Percentiles rank a stretch among this genome's conserved stretches.
These are phyloP conservation scores for Penicillium fimorum DNA, from an alignment of 495 filamentous ascomycete genomes.

Conservation along the genomic window DNA sequence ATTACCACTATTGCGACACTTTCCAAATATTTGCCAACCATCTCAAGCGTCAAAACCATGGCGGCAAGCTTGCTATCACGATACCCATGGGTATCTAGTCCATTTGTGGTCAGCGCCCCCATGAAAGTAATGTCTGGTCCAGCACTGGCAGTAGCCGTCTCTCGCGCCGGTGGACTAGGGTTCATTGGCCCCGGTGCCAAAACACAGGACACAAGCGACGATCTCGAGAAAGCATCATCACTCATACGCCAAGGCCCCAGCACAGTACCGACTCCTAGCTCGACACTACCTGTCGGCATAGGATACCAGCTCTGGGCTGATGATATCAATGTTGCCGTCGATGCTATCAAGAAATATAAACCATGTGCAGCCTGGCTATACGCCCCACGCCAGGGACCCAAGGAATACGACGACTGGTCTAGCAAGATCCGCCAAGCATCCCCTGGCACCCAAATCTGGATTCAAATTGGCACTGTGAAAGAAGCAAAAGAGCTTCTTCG, in stretches of 20 bases:
- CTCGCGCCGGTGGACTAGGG: conserved; percentile 65
- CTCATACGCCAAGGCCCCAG: conserved; percentile 22
- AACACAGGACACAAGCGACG: conserved; percentile 30
- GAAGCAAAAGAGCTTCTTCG: conserved; percentile 50
- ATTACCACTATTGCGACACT: not conserved
- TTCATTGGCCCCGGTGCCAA: conserved; percentile 44
- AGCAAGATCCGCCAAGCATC: conserved; percentile 44
- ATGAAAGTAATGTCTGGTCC: conserved; percentile 70
- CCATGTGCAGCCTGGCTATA: conserved; percentile 74
- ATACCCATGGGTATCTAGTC: conserved; percentile 64
- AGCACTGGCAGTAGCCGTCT: conserved; percentile 56
- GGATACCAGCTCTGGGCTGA: conserved; percentile 62
- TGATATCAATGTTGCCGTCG: conserved; percentile 42
- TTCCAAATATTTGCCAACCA: not conserved
- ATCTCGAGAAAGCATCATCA: conserved; percentile 35
- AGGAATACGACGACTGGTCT: conserved; percentile 57
- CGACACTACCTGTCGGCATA: conserved; percentile 56
- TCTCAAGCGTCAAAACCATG: conserved; percentile 9
- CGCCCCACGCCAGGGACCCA: conserved; percentile 48
- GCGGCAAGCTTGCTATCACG: conserved; percentile 20
- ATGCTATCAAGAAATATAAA: conserved; percentile 42
- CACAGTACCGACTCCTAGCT: conserved; percentile 16
- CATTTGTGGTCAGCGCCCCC: conserved; percentile 66
- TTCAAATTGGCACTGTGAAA: conserved; percentile 62
- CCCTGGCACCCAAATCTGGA: conserved; percentile 57